Conservation (phyloP, 805 yeast species). For the Tetrapisispora fleetii region DNA sequence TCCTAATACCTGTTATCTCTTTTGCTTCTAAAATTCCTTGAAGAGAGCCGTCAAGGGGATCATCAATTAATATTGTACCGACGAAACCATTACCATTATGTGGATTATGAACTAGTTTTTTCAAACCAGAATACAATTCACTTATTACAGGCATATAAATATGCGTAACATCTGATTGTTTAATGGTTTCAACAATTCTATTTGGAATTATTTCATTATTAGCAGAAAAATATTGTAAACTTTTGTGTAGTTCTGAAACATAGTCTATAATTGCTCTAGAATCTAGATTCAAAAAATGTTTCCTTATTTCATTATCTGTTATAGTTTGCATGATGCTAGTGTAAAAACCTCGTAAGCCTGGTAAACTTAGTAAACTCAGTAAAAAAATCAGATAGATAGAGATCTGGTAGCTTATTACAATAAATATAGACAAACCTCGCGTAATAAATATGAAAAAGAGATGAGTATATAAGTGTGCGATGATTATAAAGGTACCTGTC, state of each 20-base stretch:
- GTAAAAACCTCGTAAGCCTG: too few relatives aligned
- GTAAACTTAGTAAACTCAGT: too few relatives aligned
- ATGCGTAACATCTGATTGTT: constrained; percentile 29
- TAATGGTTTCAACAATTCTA: constrained; percentile 37
- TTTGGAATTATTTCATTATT: constrained; percentile 44
- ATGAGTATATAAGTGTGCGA: neutral
- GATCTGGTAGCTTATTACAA: too few relatives aligned
- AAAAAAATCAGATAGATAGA: too few relatives aligned
- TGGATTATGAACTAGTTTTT: constrained; percentile 37
- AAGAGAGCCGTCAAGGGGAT: constrained; percentile 41
- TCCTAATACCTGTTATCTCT: constrained; percentile 55
- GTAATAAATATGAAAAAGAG: neutral
- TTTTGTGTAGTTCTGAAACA: constrained; percentile 14
- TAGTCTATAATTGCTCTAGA: neutral
- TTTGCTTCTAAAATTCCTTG: constrained; percentile 48
- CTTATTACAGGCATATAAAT: constrained; percentile 60
- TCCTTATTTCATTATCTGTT: neutral
- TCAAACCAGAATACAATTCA: constrained; percentile 44
- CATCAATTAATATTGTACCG: constrained; percentile 45
- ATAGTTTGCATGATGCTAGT: neutral
- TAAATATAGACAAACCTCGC: neutral
- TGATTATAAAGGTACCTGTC: neutral
- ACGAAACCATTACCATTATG: constrained; percentile 45
- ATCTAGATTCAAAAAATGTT: neutral
- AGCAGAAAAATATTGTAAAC: constrained; percentile 33